Evolutionary conservation across 208 protist species (phyloP).

Genomic region (Trypanosoma avium): DNA sequence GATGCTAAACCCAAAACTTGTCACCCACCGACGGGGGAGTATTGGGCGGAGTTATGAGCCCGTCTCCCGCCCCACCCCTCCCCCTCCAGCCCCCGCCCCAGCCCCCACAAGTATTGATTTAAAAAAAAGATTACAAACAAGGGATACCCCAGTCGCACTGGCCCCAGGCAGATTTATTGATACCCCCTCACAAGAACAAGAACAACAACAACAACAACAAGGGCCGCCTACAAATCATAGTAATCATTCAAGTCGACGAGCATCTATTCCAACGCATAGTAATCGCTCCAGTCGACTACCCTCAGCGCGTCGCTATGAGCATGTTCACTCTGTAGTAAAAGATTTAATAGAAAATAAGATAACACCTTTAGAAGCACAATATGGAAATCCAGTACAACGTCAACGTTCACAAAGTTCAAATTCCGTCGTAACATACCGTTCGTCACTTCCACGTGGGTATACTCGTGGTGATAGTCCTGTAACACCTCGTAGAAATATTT

Average conservation of each 20-base stretch:
- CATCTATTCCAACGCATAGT: background rate
- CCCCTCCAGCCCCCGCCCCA: background rate
- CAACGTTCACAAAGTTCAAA: conserved; percentile 1
- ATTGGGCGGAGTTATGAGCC: background rate
- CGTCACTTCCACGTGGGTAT: background rate
- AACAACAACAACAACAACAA: background rate
- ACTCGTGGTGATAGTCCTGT: background rate
- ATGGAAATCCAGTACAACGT: conserved; percentile 19
- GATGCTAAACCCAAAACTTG: conserved; percentile 53
- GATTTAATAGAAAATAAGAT: conserved; percentile 48
- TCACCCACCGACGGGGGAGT: conserved; percentile 38
- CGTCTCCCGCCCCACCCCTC: background rate
- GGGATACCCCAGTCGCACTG: too few species aligned
- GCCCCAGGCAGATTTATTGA: too few species aligned
- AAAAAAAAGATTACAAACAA: too few species aligned
- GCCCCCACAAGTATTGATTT: too few species aligned
- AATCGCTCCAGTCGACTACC: background rate
- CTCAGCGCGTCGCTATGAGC: conserved; percentile 28
- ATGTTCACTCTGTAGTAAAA: conserved; percentile 58
- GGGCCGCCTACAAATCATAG: background rate
- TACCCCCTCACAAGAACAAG: too few species aligned
- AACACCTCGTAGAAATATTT: conserved; percentile 1
- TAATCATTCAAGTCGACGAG: background rate
- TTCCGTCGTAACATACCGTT: background rate
- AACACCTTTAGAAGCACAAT: conserved; percentile 48